A percentile compares a stretch with the other conserved stretches of the same genome.
phyloP scores from a whole-genome alignment of 2,329 filamentous ascomycete species.

The Aureobasidium zeae region DNA sequence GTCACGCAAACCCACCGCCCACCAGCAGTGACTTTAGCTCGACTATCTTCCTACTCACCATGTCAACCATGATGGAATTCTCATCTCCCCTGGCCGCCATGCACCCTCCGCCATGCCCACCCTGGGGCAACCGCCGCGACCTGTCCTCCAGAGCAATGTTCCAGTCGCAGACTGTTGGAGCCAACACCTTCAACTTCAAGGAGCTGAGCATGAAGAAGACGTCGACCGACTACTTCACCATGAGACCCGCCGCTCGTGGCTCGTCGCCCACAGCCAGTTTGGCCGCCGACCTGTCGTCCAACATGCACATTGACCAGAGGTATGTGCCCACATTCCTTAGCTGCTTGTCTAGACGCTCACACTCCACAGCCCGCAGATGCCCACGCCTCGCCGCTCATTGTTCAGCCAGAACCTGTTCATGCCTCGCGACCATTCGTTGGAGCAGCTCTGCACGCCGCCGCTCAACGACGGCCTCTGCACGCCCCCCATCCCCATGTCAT shows the following conservation, averaged over 20 bases:
- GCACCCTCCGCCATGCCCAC: constrained; percentile 60
- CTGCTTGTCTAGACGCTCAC: constrained; percentile 30
- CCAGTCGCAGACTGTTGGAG: constrained; percentile 47
- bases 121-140: constrained; percentile 54
- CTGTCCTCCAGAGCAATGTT: constrained; percentile 45
- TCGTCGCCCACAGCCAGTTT: constrained; percentile 87
- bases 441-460: constrained; percentile 37
- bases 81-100: constrained; percentile 91
- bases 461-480: constrained; percentile 63
- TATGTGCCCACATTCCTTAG: constrained; percentile 41
- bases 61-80: constrained; percentile 64
- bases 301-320: constrained; percentile 95
- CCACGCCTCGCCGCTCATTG: constrained; percentile 73
- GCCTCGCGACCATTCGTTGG: constrained; percentile 23
- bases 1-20: neutral
- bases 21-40: constrained; percentile 4
- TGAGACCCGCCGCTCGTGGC: constrained; percentile 66
- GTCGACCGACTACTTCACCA: constrained; percentile 69
- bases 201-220: constrained; percentile 62
- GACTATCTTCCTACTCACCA: neutral
- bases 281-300: constrained; percentile 89
- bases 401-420: constrained; percentile 66
- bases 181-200: constrained; percentile 66
- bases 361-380: constrained; percentile 61
- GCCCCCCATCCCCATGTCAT: constrained; percentile 75